phyloP scores from a whole-genome alignment of 495 filamentous ascomycete genomes.

The Lepraria neglecta region DNA sequence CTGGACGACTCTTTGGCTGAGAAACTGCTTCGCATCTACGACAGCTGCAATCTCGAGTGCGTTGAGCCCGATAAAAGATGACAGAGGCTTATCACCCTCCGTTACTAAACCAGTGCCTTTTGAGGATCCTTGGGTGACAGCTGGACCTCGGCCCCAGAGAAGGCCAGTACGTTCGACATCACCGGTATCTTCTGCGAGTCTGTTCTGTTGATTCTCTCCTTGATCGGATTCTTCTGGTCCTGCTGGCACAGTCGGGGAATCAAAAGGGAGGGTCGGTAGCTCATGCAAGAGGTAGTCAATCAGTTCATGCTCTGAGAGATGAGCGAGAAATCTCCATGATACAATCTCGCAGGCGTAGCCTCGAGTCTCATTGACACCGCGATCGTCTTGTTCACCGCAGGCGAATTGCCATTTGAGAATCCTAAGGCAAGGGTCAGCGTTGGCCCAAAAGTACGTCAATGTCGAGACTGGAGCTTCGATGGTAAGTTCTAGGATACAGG shows the following conservation, averaged over 20 bases:
- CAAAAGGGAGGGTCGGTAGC: constrained; percentile 43
- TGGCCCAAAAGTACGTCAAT: background rate
- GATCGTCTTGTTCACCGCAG: constrained; percentile 55
- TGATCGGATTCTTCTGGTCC: constrained; percentile 28
- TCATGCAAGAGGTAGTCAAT: constrained; percentile 83
- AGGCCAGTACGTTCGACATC: constrained; percentile 17
- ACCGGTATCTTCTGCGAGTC: constrained; percentile 20
- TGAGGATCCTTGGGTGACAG: background rate
- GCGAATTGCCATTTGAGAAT: constrained; percentile 75
- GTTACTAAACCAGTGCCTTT: background rate
- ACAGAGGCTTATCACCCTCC: constrained; percentile 39
- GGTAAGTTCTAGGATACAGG: too few relatives aligned
- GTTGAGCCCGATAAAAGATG: constrained; percentile 70
- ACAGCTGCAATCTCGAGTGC: constrained; percentile 86
- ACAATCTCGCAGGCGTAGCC: constrained; percentile 86
- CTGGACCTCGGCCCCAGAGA: background rate
- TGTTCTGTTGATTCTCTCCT: constrained; percentile 13
- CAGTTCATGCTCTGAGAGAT: constrained; percentile 69
- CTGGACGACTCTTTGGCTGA: constrained; percentile 80
- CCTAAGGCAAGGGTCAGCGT: constrained; percentile 36
- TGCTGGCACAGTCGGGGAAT: constrained; percentile 25
- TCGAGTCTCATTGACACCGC: constrained; percentile 66
- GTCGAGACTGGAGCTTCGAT: background rate
- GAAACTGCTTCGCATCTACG: constrained; percentile 82
- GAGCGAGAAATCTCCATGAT: constrained; percentile 80